Conservation (phyloP, 768 basidiomycete species). For the Cystobasidiopsis lactophilus region DNA sequence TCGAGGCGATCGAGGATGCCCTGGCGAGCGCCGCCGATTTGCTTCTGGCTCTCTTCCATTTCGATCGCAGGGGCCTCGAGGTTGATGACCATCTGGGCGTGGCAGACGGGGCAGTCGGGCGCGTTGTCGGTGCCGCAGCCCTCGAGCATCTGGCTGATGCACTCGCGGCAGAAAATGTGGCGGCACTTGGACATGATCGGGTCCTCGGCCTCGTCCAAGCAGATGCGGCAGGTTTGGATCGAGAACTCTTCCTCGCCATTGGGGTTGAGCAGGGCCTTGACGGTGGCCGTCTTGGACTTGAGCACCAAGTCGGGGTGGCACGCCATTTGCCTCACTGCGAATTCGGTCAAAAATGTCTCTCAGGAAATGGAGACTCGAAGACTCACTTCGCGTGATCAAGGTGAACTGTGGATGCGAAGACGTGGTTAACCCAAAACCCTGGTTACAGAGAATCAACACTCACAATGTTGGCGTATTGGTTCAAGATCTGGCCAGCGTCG, state of each 20-base stretch:
- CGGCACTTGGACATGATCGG: slow-evolving; percentile 81
- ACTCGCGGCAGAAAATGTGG: slow-evolving; percentile 75
- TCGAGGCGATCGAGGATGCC: slow-evolving; percentile 83
- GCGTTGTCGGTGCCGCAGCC: slow-evolving; percentile 38
- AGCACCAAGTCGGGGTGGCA: slow-evolving; percentile 64
- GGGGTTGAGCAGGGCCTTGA: slow-evolving; percentile 32
- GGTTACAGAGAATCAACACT: too few species aligned
- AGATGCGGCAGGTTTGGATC: slow-evolving; percentile 49
- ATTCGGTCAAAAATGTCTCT: background rate
- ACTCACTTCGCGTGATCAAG: slow-evolving; percentile 78
- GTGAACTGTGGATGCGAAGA: too few species aligned
- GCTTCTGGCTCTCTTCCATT: slow-evolving; percentile 36
- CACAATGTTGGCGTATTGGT: slow-evolving; percentile 62
- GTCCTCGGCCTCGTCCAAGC: slow-evolving; percentile 90
- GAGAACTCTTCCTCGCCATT: slow-evolving; percentile 32
- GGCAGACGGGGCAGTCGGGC: slow-evolving; percentile 85
- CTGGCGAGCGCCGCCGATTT: slow-evolving; percentile 36
- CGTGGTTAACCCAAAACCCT: too few species aligned
- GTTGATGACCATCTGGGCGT: slow-evolving; percentile 76
- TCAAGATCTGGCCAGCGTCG: slow-evolving; percentile 47
- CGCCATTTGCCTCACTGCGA: background rate
- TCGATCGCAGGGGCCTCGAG: slow-evolving; percentile 85
- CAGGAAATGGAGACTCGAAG: background rate
- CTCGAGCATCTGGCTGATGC: slow-evolving; percentile 78
- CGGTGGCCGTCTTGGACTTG: slow-evolving; percentile 42